phyloP scores from a whole-genome alignment of 1,139 yeast species.

The Nakaseomyces sp. region DNA sequence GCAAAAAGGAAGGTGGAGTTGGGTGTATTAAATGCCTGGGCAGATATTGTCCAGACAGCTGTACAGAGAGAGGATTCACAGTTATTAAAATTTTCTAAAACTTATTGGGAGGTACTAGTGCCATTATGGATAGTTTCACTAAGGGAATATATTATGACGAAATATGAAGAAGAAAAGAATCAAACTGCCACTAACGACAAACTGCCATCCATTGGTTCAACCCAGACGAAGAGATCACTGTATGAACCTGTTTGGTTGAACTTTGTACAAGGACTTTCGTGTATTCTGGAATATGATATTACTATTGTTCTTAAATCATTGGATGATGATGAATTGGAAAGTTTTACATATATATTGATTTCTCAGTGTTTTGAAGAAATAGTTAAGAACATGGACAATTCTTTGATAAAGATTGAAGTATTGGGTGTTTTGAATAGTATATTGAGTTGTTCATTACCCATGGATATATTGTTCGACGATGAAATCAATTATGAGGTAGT shows the following conservation, averaged over 20 bases:
- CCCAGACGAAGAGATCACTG: constrained; percentile 26
- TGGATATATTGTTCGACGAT: constrained; percentile 55
- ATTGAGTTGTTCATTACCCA: constrained; percentile 49
- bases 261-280: constrained; percentile 67
- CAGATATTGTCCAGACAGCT: constrained; percentile 53
- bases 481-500: constrained; percentile 66
- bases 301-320: constrained; percentile 37
- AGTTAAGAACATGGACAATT: constrained; percentile 34
- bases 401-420: constrained; percentile 33
- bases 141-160: constrained; percentile 62
- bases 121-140: constrained; percentile 75
- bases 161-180: constrained; percentile 36
- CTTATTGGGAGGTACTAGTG: constrained; percentile 51
- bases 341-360: constrained; percentile 72
- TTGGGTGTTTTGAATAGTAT: constrained; percentile 49
- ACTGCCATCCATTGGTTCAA: neutral
- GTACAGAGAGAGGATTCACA: constrained; percentile 33
- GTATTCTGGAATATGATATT: constrained; percentile 47
- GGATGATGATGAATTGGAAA: constrained; percentile 47
- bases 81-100: constrained; percentile 41
- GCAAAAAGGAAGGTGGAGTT: constrained; percentile 60
- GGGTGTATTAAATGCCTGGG: constrained; percentile 83
- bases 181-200: neutral
- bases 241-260: constrained; percentile 72
- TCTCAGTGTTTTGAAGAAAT: constrained; percentile 78